These are phyloP conservation scores for Halenospora varia DNA, from an alignment of 495 filamentous ascomycete genomes.

Conservation along the genomic window DNA sequence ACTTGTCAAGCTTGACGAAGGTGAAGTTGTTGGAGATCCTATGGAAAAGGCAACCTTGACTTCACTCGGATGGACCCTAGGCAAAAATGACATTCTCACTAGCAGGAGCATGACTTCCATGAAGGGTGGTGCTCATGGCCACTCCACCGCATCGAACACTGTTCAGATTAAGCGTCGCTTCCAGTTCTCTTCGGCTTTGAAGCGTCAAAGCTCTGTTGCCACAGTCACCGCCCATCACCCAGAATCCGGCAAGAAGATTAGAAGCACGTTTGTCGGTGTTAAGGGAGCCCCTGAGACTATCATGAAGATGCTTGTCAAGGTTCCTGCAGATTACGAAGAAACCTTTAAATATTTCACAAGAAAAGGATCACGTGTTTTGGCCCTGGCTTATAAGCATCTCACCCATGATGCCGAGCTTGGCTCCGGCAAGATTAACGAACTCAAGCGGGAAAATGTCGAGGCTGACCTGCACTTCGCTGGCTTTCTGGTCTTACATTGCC, in stretches of 20 bases:
- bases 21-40: slow-evolving; percentile 94
- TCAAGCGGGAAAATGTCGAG: slow-evolving; percentile 90
- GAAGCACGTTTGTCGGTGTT: slow-evolving; percentile 84
- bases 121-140: slow-evolving; percentile 30
- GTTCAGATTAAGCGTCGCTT: slow-evolving; percentile 96
- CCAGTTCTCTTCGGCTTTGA: slow-evolving; percentile 96
- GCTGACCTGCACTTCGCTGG: slow-evolving; percentile 82
- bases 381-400: slow-evolving; percentile 90
- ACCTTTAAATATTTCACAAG: slow-evolving; percentile 97
- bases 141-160: slow-evolving; percentile 39
- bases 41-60: slow-evolving; percentile 97
- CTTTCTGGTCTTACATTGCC: slow-evolving; percentile 92
- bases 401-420: slow-evolving; percentile 75
- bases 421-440: slow-evolving; percentile 80
- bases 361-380: slow-evolving; percentile 88
- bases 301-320: slow-evolving; percentile 78
- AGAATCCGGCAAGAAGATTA: slow-evolving; percentile 64
- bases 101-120: slow-evolving; percentile 43
- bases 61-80: slow-evolving; percentile 87
- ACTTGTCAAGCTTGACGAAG: slow-evolving; percentile 92
- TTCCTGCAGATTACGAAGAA: slow-evolving; percentile 90
- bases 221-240: slow-evolving; percentile 65
- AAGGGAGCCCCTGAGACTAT: slow-evolving; percentile 98
- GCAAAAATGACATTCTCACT: slow-evolving; percentile 77
- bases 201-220: slow-evolving; percentile 92